phyloP scores from a whole-genome alignment of 805 yeast genomes.

The Candida sanyiensis region DNA sequence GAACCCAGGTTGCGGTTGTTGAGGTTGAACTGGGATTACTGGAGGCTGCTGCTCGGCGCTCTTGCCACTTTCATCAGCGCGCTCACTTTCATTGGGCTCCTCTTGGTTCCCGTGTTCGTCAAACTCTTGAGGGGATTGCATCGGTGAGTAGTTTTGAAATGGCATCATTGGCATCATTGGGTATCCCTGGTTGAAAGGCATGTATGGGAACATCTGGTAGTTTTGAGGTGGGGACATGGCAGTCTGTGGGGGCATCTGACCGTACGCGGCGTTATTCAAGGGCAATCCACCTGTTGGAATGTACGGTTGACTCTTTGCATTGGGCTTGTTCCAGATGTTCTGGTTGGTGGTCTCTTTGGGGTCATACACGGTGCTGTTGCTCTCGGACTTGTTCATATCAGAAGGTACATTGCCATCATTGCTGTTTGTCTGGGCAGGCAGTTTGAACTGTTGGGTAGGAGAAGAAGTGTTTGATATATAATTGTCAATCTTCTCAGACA shows the following conservation, averaged over 20 bases:
- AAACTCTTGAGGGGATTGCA: conserved; percentile 9
- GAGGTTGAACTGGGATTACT: conserved; percentile 14
- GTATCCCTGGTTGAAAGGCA: conserved; percentile 29
- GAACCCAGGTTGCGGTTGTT: conserved; percentile 17
- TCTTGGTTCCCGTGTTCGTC: conserved; percentile 5
- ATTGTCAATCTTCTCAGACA: conserved; percentile 55
- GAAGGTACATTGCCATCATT: conserved; percentile 17
- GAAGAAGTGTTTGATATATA: conserved; percentile 39
- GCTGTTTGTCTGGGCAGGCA: conserved; percentile 3
- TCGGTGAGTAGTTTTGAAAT: conserved; percentile 13
- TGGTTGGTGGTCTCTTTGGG: conserved; percentile 19
- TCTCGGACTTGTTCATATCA: conserved; percentile 30
- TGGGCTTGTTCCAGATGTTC: conserved; percentile 41
- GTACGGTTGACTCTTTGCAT: conserved; percentile 47
- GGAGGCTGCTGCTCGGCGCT: neutral
- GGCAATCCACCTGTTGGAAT: conserved; percentile 5
- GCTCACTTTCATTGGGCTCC: neutral
- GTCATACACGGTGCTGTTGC: conserved; percentile 30
- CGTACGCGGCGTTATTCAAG: neutral
- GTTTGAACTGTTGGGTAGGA: conserved; percentile 38
- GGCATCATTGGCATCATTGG: conserved; percentile 32
- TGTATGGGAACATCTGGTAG: conserved; percentile 31
- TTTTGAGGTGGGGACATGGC: conserved; percentile 20
- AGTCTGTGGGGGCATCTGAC: conserved; percentile 8
- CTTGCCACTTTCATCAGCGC: neutral